These are phyloP conservation scores for Colletotrichum paranaense DNA, from an alignment of 2,329 filamentous ascomycete genomes.

Conservation along the genomic window DNA sequence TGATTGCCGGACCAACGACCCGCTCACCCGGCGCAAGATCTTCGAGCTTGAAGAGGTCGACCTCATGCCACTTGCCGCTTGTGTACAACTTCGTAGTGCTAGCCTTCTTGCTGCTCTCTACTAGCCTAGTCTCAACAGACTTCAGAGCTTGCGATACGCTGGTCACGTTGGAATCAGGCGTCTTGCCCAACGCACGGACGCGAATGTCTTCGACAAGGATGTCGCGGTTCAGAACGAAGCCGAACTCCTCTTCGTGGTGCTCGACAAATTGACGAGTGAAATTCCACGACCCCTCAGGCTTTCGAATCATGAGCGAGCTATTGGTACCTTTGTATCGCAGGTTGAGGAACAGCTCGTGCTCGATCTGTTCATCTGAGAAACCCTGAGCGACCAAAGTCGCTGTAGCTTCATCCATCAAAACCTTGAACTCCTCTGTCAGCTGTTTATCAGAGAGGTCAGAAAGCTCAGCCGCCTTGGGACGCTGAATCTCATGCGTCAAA, in stretches of 20 bases:
- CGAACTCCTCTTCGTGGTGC: slow-evolving; percentile 92
- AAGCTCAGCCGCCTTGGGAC: slow-evolving; percentile 56
- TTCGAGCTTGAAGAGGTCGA: too few relatives aligned
- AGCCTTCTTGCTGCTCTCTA: too few relatives aligned
- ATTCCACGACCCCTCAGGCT: slow-evolving; percentile 58
- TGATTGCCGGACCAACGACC: too few relatives aligned
- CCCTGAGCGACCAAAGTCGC: slow-evolving; percentile 53
- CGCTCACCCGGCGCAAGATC: too few relatives aligned
- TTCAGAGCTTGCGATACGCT: too few relatives aligned
- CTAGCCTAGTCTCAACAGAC: too few relatives aligned
- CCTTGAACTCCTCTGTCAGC: background rate
- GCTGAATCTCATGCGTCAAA: background rate
- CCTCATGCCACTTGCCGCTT: too few relatives aligned
- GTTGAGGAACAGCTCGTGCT: slow-evolving; percentile 92
- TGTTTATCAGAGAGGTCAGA: background rate
- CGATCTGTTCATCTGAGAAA: slow-evolving; percentile 78
- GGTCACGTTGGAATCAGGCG: slow-evolving; percentile 60
- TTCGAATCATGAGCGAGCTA: slow-evolving; percentile 89
- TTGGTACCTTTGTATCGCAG: slow-evolving; percentile 93
- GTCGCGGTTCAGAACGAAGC: slow-evolving; percentile 84
- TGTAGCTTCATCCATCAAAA: background rate
- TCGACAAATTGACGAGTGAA: slow-evolving; percentile 42
- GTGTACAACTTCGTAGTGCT: too few relatives aligned
- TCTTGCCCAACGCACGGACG: slow-evolving; percentile 90
- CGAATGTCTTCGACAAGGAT: slow-evolving; percentile 92